phyloP scores from a whole-genome alignment of 2,329 filamentous ascomycete species.

The Xylaria digitata region DNA sequence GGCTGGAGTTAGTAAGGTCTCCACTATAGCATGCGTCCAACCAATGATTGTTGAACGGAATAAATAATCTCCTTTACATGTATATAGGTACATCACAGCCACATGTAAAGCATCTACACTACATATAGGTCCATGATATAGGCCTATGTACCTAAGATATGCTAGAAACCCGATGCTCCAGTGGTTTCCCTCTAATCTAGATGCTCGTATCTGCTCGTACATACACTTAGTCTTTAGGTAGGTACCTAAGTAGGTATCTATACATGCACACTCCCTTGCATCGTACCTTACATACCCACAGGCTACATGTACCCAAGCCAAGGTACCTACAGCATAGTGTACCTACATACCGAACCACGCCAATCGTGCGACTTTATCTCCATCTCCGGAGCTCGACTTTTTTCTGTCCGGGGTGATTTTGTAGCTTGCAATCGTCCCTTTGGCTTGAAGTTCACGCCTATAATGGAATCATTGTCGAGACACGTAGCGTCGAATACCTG shows the following conservation, averaged over 20 bases:
- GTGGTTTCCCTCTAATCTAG: no score
- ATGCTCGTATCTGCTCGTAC: no score
- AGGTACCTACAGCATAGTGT: no score
- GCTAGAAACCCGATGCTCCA: no score
- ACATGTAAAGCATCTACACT: background rate
- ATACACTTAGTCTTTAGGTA: background rate
- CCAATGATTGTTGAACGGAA: conserved; percentile 18
- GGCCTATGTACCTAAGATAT: no score
- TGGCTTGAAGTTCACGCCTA: conserved; percentile 5
- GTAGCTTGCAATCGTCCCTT: conserved; percentile 5
- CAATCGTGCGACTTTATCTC: conserved; percentile 21
- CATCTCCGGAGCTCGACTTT: conserved; percentile 18
- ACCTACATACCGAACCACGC: background rate
- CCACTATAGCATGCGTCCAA: background rate
- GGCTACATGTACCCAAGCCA: no score
- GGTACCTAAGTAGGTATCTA: background rate
- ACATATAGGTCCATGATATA: no score
- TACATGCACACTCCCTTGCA: no score
- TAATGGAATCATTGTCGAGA: conserved; percentile 49
- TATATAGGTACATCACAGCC: background rate
- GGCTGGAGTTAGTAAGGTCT: conserved; percentile 27
- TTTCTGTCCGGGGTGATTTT: conserved; percentile 6
- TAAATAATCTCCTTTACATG: background rate
- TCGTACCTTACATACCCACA: no score
- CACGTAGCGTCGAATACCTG: conserved; percentile 46